Evolutionary conservation across 2,329 filamentous ascomycete genomes (phyloP), one percentile per base, ranked within the genome.

Genomic region (Coniella lustricola): DNA sequence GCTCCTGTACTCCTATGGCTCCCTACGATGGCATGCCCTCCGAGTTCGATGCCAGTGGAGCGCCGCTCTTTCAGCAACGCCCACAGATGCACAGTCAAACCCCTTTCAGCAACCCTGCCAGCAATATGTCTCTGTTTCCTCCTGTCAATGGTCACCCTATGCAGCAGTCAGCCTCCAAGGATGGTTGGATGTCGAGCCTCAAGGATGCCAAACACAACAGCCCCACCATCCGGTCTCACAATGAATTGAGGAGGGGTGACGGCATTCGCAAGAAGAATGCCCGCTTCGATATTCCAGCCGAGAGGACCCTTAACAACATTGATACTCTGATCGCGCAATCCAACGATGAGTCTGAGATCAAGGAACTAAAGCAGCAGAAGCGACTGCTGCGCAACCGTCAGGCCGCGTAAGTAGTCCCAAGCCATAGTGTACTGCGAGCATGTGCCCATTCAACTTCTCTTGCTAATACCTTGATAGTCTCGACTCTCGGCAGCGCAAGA

Each of bases 231-330:
- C 80, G 82, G 62, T 85, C 79, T 58, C 85, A 87, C 70, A 89
- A 90, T 53, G 84, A 90, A 48, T 73, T 87, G 66, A 77, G 81
- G 54, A 79, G 87, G 58, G 82, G 88, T 49, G 90, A 94, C 59
- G 89, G 93, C 53, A 94, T 97, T 67, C 82, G 93, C 61, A 98
- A 98, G 82, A 97, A 97, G 85, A 98, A 97, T 63, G 90, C 90
- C 56, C 86, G 91, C 57, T 96, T 97, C 68, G 91, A 97, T 62
- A 98, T 98, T 57, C 93, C 93, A 9, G 52, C 87, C 38, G 93
- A 96, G 70, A 82, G 90, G 54, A 97, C 90, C 62, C 79, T 98
- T 58, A 84, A 80, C 74, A 97, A 94, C 70, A 97, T 98, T 68
- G 93, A 98, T 67, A 79, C 88, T 53, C 77, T 97, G 62, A 97